phyloP scores from a whole-genome alignment of 2,329 filamentous ascomycete species.

The Xylariales sp. region DNA sequence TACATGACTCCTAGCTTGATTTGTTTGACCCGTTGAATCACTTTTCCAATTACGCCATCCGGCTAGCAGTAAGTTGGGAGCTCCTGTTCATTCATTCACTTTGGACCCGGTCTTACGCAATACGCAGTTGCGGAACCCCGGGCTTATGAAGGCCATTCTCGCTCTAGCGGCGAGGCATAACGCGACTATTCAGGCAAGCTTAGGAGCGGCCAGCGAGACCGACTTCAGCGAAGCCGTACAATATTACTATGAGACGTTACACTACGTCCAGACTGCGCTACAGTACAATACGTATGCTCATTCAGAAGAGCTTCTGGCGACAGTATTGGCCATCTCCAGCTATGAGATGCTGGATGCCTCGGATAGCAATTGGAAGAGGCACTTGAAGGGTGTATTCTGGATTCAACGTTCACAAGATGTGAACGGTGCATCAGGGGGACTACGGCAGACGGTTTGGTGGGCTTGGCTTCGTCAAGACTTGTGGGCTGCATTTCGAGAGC shows the following conservation, averaged over 20 bases:
- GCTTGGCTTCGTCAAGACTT: constrained; percentile 62
- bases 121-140: constrained; percentile 42
- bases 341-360: constrained; percentile 64
- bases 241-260: constrained; percentile 60
- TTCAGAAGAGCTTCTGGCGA: constrained; percentile 58
- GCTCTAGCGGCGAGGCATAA: constrained; percentile 50
- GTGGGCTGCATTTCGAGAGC: constrained; percentile 60
- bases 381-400: constrained; percentile 62
- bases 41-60: constrained; percentile 27
- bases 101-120: not conserved
- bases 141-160: constrained; percentile 53
- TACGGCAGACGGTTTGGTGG: constrained; percentile 60
- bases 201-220: constrained; percentile 17
- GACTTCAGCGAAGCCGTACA: constrained; percentile 36
- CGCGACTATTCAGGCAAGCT: constrained; percentile 12
- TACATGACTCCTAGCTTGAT: constrained; percentile 22
- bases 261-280: constrained; percentile 57
- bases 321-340: constrained; percentile 55
- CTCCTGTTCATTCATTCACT: not conserved
- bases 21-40: constrained; percentile 26
- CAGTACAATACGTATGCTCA: constrained; percentile 53
- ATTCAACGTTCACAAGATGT: constrained; percentile 60
- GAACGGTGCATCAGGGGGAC: constrained; percentile 51
- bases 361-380: constrained; percentile 52
- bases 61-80: constrained; percentile 20